Base-by-base conservation (phyloP, 2,329 filamentous ascomycete genomes). In the Harringtonia lauricola region DNA sequence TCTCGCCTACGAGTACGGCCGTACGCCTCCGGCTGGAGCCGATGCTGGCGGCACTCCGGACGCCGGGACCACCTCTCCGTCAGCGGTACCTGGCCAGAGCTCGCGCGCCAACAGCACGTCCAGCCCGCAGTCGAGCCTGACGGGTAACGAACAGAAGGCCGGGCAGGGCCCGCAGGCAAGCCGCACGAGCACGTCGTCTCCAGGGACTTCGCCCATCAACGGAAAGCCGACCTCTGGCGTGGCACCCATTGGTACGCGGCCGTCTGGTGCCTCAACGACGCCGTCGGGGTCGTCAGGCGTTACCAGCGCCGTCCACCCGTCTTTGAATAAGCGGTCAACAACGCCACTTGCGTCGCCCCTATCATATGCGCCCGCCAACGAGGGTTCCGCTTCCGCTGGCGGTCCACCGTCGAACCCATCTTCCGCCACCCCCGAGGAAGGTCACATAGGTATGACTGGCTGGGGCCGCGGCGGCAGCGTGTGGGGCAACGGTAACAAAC, bases 301-400 rank as follows among this genome's bases (percentile, higher is more conserved):
- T 9, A 60, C 66, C 34, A 72, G 75, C 48, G 67, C 68, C 21
- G 59, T 69, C 28, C 81, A 80, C 55, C 71, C 75, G 29, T 70
- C 72, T 10, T 61, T 86, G 52, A 83, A 74, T 63, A 92, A 92
- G 61, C 85, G 86, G 47, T 86, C 89, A 0, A 94, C 86, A 8
- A 94, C 89, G 3, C 89, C 90, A 43, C 73, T 95, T 26, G 81
- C 88, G n/a, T 94, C 88, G n/a, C 88, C 89, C 13, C 70, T 92
- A 42, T 81, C 83, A 21, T 86, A 83, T 61, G 78, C 71, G 31
- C 41, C 59, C 7, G 64, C 60, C 33, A 51, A 36, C 10, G 49
- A 49, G 8, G 40, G 13, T 52, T 40, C 28, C 21, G 42, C 55
- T 46, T 68, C 72, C 18, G 67, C 66, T 17, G 69, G 72, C 30